Evolutionary conservation across 1,284 basidiomycete genomes (phyloP), one percentile per base, ranked within the genome.

Genomic region (Pseudozyma thailandica): DNA sequence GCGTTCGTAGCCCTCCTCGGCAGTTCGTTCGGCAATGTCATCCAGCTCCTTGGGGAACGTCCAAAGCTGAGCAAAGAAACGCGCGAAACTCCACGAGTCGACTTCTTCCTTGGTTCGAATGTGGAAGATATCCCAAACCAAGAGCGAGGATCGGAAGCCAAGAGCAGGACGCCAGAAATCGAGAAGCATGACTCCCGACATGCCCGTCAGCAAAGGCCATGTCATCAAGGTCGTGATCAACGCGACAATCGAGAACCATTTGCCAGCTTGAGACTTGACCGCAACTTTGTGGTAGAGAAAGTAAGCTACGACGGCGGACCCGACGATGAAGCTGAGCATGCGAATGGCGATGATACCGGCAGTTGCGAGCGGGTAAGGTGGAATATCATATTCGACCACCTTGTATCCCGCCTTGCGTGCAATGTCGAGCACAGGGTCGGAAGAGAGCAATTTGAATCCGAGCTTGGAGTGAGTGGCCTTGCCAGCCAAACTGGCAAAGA

Each of bases 111-210:
- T 25, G 26, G 72, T 48, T 23, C 81, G 77, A 46, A 82, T 79
- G 38, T 64, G 59, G 58, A 80, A 80, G 35, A 82, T 75, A 54
- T 82, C 81, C 79, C 79, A 82, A 20, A 77, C 68, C 35, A 81
- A 68, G 44, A 81, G 56, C 38, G 70, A 60, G 2, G 77, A 72
- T 21, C 81, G 69, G 73, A 82, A 82, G 10, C 75, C 78, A n/a
- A 82, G 63, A 2, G 80, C 81, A 2, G 79, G 77, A 8, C 75
- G 62, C 70, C 78, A 75, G 43, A 81, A 82, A 59, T 80, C 78
- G 56, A 82, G 58, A 27, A 79, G 64, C 77, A 79, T 72, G 5
- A 66, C 64, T 16, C 78, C 76, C 7, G 72, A 75, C 50, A 50
- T 48, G 25, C 72, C 74, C 4, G 72, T 72, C n/a, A 77, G 20